Base-by-base conservation (phyloP, 805 yeast genomes). In the Myxozyma kluyveri region DNA sequence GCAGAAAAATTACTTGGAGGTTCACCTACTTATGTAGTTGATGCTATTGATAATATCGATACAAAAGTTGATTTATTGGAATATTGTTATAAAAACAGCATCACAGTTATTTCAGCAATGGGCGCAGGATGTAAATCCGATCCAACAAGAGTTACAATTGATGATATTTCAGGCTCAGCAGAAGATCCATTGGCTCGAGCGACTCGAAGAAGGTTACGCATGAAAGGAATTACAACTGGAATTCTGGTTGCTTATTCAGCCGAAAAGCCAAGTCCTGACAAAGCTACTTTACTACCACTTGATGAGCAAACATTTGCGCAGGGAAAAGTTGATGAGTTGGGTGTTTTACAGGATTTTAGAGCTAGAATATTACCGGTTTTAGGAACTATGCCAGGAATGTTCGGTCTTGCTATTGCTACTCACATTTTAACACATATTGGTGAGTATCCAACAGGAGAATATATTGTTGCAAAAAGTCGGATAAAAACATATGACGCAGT, bases 91-190 rank as follows among this genome's bases (percentile, higher is more conserved):
- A 74, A 75, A 17, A 70, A 80, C 40, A 68, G 75, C 1, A 66
- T 91, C 31, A 80, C 79, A n/a, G 85, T 89, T 29, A 78, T 93
- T 36, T 83, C 95, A 3, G 86, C 96, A 0, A 95, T 95, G 82
- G 99, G 99, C 24, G 98, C 99, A 0, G 96, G 96, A 3, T 85
- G 96, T 61, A 93, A 93, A 68, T 84, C 95, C 47, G 99, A 93
- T 66, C 95, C 98, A 10, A 84, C 97, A 2, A 76, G 98, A 63
- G 80, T 93, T 51, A 86, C 88, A 65, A 77, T 93, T 38, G 89
- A 89, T 31, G 99, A 93, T 69, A 81, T 93, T 48, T 83, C 95
- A 31, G 80, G 79, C 47, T 87, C 99, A 0, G 91, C 86, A 63
- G 99, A 93, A 69, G 99, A 93, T 68, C 93, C 97, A 4, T 74